Evolutionary conservation across 2,329 filamentous ascomycete genomes (phyloP), one percentile per base, ranked within the genome.

Genomic region (Dothistroma septosporum): DNA sequence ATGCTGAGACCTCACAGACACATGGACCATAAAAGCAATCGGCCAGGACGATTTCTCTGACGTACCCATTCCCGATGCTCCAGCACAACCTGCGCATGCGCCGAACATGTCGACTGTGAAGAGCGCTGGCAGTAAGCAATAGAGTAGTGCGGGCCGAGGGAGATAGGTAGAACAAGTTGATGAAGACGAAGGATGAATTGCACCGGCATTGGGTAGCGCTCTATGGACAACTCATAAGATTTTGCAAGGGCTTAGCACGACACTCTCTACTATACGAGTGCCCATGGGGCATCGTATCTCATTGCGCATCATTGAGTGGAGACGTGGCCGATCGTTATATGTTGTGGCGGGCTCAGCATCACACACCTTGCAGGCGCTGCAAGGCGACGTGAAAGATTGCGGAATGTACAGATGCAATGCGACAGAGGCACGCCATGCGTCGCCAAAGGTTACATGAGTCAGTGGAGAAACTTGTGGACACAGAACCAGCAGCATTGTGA

Each of bases 41-140:
- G 91, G 93, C 48, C 94, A 97, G 77, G 94, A 97, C 76, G 91
- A 97, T 68, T 99, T 99, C 79, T 90, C 92, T 60, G 94, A 99
- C 74, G 92, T 97, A 69, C 87, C 91, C 74, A 88, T 97, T 41
- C 94, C 94, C 31, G 89, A 91, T 74, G 80, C 83, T 56, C 88
- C 90, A 53, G 75, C 77, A 54, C 78, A 82, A 61, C 75, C 79
- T n/a, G 71, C 66, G 14, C 55, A 61, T 35, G 66, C 70, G 28
- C 69, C 70, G 6, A 59, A 70, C 53, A 62, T 59, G 11, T 66
- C 56, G 21, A 63, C 59, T 14, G 66, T 63, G 19, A 67, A 63
- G 58, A 70, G 67, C 37, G 68, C 68, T 11, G 68, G 68, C 22
- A 67, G 60, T 49, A 46, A 61, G 33, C 37, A 33, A 53, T 64